Evolutionary conservation across 257 asterid species (phyloP).

Genomic region (Rehmannia glutinosa): DNA sequence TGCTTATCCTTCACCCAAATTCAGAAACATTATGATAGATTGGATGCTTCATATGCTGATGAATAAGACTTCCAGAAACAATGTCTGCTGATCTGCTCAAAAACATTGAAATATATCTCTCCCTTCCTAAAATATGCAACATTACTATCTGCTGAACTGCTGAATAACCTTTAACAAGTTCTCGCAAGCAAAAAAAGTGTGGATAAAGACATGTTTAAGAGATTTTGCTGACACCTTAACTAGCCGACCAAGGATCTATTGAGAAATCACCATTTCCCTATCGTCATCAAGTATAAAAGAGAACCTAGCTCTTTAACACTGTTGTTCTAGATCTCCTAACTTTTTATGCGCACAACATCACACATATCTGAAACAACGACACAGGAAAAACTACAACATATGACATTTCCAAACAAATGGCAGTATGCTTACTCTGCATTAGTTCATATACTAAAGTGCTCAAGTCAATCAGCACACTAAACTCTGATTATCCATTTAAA

Average conservation of each 20-base stretch:
- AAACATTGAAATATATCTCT: not conserved
- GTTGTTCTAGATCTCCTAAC: not conserved
- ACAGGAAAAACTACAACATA: not conserved
- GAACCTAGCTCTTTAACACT: not conserved
- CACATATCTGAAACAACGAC: not conserved
- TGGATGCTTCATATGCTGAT: not conserved
- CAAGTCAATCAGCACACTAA: constrained; percentile 4
- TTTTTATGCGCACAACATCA: not conserved
- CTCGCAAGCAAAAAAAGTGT: too few relatives aligned
- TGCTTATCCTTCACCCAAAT: not conserved
- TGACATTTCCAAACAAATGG: not conserved
- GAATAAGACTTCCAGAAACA: not conserved
- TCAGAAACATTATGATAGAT: not conserved
- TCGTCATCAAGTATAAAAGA: not conserved
- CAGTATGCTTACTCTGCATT: not conserved
- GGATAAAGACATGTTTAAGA: not conserved
- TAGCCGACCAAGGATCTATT: not conserved
- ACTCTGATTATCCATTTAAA: not conserved
- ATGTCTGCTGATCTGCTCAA: too few relatives aligned
- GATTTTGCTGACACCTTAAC: not conserved
- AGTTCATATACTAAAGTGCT: not conserved
- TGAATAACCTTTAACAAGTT: too few relatives aligned
- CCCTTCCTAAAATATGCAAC: not conserved
- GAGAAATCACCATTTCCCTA: not conserved
- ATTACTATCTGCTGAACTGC: too few relatives aligned